phyloP scores from a whole-genome alignment of 1,139 yeast species.

The Yamadazyma taylorii region DNA sequence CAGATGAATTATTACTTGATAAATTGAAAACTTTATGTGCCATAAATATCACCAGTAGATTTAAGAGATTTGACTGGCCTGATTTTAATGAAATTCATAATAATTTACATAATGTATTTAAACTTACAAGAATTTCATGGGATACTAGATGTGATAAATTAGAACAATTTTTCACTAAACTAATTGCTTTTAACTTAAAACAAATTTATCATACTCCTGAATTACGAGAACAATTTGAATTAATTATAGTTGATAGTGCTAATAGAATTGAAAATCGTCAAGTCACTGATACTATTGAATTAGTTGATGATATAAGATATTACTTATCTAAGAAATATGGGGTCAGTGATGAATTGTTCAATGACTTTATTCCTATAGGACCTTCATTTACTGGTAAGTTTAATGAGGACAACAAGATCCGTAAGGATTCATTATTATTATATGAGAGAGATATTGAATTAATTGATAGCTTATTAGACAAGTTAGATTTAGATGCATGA shows the following conservation, averaged over 20 bases:
- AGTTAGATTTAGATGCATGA: conserved; percentile 46
- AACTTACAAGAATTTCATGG: conserved; percentile 67
- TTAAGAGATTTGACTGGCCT: conserved; percentile 20
- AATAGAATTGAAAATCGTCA: conserved; percentile 58
- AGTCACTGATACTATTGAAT: conserved; percentile 76
- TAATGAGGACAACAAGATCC: conserved; percentile 30
- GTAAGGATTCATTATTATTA: conserved; percentile 24
- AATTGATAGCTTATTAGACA: conserved; percentile 45
- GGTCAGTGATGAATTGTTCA: conserved; percentile 27
- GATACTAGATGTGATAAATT: conserved; percentile 61
- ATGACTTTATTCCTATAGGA: conserved; percentile 31
- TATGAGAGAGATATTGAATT: conserved; percentile 37
- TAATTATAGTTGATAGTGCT: conserved; percentile 48
- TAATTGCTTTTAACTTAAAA: conserved; percentile 53
- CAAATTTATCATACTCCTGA: conserved; percentile 33
- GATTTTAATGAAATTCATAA: conserved; percentile 22
- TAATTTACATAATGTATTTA: conserved; percentile 45
- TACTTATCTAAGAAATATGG: conserved; percentile 54
- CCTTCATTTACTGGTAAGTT: conserved; percentile 15
- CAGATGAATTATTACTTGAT: conserved; percentile 63
- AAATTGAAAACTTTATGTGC: conserved; percentile 68
- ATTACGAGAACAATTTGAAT: conserved; percentile 21
- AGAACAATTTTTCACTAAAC: conserved; percentile 61
- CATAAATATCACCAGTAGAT: conserved; percentile 50
- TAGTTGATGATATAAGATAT: conserved; percentile 74